Evolutionary conservation across 345 rosid genomes (phyloP), one percentile per base, ranked within the genome.

Genomic region (Erodium maritimum): DNA sequence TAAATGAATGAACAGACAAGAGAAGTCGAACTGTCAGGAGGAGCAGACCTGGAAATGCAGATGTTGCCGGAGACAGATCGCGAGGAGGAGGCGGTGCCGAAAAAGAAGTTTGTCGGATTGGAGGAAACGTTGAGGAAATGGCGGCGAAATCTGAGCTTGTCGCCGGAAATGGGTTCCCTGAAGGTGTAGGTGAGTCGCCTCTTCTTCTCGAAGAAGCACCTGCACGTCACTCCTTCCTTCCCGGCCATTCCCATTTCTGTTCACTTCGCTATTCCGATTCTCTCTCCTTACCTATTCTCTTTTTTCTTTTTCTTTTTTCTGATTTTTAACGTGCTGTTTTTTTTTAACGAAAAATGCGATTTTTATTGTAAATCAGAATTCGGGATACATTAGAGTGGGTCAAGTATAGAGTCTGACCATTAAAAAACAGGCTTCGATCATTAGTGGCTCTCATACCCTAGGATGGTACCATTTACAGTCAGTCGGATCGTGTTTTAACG

Each of bases 11-110:
- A 42, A 42, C 14, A 14, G 17, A 4, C 24, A 21, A 54, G 53
- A 22, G 53, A n/a, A 51, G 21, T 17, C 14, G 20, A 17, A 29
- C 5, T 29, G 37, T 6, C 5, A 17, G 54, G 19, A 51, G 54
- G 5, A 17, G 19, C 18, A 4, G 61, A 82, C 88, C 85, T 82
- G 21, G 71, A 67, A 73, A 77, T 70, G 71, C 82, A 80, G 56
- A 65, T 65, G 72, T 54, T 77, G 9, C 68, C 69, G 50, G 67
- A 22, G 58, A 71, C 60, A 50, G 76, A 75, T 60, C 79, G 71
- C 67, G 3, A 12, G 48, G 48, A 10, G 48, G 48, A 10, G 48
- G 48, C 78, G 62, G 18, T 73, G 77, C 2, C 71, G 25, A 54
- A 71, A 53, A 59, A 75, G 73, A 18, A 74, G 62, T 29, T 29